phyloP scores from a whole-genome alignment of 331 rosid species.

The Spiraea crenata region DNA sequence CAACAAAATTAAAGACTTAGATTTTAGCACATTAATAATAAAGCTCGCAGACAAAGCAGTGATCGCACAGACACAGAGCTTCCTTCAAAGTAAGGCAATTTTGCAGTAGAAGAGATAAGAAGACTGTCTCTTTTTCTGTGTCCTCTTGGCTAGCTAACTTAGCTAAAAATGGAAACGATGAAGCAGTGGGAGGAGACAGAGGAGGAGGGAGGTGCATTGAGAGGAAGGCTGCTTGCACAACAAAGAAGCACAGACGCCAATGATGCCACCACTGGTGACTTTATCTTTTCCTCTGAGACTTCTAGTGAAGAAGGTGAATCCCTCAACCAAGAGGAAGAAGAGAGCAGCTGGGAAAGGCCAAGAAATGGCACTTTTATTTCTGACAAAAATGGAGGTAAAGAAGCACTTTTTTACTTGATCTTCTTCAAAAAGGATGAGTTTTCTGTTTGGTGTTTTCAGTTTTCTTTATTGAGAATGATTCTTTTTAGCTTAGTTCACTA shows the following conservation, averaged over 20 bases:
- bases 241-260: not conserved
- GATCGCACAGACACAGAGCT: not conserved
- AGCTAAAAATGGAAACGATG: slow-evolving; percentile 23
- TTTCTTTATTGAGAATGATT: not conserved
- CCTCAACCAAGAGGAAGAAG: not conserved
- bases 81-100: not conserved
- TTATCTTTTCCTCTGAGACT: slow-evolving; percentile 6
- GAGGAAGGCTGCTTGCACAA: slow-evolving; percentile 7
- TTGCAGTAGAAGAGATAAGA: not conserved
- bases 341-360: not conserved
- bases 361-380: slow-evolving; percentile 8
- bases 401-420: not conserved
- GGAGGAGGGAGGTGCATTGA: slow-evolving; percentile 9
- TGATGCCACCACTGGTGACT: not conserved
- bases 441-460: not conserved
- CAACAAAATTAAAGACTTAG: not conserved
- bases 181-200: slow-evolving; percentile 19
- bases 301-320: not conserved
- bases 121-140: not conserved
- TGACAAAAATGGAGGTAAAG: slow-evolving; percentile 24
- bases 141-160: not conserved
- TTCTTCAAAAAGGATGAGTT: not conserved
- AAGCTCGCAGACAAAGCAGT: not conserved
- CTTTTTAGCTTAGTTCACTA: not conserved
- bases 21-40: not conserved